Evolutionary conservation across 2,329 filamentous ascomycete genomes (phyloP), one percentile per base, ranked within the genome.

Genomic region (Penicillium decumbens): DNA sequence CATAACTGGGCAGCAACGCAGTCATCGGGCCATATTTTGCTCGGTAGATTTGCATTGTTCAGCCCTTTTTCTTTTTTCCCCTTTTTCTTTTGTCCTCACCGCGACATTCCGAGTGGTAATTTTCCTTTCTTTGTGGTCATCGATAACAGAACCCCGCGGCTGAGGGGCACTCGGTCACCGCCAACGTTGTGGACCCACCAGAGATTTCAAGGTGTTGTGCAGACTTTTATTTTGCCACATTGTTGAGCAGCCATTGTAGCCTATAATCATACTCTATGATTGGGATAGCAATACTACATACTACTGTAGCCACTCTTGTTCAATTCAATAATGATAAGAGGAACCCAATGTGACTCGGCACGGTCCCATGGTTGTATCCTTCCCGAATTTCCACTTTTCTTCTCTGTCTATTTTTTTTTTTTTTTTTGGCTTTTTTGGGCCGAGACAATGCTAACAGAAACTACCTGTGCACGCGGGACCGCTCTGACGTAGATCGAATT

Each of bases 1-100:
- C 38, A 47, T 56, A 51, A 59, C 67, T 69, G 67, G 67, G 67
- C 67, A 70, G 66, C 67, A 68, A 70, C 64, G 63, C 66, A 68
- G 59, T 54, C 48, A 54, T 58, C 55, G 56, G 50, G 52, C 56
- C 45, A 54, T 38, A 37, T 43, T 41, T 32, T 32, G 27, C 30
- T 47, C 30, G 25, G 30, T 45, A 37, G n/a, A 41, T 50, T 57
- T 48, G 47, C 32, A 49, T 49, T 54, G 44, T 47, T 52, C 50
- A 54, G 15, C 20, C 4, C 20, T 23, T 4, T 23, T 4, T 23
- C 35, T 33, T 49, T 43, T 33, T 47, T 25, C 35, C 53, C 23
- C 42, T 44, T 43, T 57, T 46, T 47, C 46, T 46, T 35, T 37
- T 18, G 12, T 20, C 7, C 33, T 45, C 41, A 33, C 40, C 27